Conservation (phyloP, 352 stramenopile species). For the Aphanomyces cochlioides region DNA sequence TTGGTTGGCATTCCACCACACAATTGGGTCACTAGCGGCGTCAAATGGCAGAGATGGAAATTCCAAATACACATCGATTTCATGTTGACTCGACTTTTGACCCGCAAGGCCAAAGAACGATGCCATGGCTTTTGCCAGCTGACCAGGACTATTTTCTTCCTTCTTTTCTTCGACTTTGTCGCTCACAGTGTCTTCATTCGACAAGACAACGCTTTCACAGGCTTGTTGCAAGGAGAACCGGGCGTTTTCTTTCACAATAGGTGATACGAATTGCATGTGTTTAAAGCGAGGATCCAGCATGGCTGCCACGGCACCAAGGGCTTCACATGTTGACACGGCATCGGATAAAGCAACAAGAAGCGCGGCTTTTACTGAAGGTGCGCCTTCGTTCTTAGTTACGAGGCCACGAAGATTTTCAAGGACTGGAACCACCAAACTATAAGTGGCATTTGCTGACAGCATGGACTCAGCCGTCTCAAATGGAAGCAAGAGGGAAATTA, state of each 20-base stretch:
- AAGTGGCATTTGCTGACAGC: slow-evolving; percentile 9
- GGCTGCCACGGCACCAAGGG: slow-evolving; percentile 1
- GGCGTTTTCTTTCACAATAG: slow-evolving; percentile 9
- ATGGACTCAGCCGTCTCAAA: slow-evolving; percentile 26
- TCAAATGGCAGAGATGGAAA: slow-evolving; percentile 27
- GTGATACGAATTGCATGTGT: slow-evolving; percentile 20
- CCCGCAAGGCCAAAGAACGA: slow-evolving; percentile 21
- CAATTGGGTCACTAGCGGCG: slow-evolving; percentile 16
- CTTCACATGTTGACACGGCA: neutral
- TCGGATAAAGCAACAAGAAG: neutral
- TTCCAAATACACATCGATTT: slow-evolving; percentile 25
- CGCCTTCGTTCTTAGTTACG: slow-evolving; percentile 1
- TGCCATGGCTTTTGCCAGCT: slow-evolving; percentile 24
- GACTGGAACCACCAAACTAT: slow-evolving; percentile 20
- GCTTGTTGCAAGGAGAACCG: neutral
- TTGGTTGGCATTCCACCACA: slow-evolving; percentile 27
- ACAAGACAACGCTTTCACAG: slow-evolving; percentile 9
- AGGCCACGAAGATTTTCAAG: slow-evolving; percentile 19
- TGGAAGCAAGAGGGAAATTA: slow-evolving; percentile 2
- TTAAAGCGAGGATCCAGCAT: slow-evolving; percentile 27
- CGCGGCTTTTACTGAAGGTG: slow-evolving; percentile 3
- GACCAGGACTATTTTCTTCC: neutral
- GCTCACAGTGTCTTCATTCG: neutral
- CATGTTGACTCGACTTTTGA: slow-evolving; percentile 11
- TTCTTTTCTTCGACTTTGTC: neutral